Percentiles rank a stretch among this genome's conserved stretches.
These are phyloP conservation scores for Luvunga scandens DNA, from an alignment of 345 rosid species.

Conservation along the genomic window DNA sequence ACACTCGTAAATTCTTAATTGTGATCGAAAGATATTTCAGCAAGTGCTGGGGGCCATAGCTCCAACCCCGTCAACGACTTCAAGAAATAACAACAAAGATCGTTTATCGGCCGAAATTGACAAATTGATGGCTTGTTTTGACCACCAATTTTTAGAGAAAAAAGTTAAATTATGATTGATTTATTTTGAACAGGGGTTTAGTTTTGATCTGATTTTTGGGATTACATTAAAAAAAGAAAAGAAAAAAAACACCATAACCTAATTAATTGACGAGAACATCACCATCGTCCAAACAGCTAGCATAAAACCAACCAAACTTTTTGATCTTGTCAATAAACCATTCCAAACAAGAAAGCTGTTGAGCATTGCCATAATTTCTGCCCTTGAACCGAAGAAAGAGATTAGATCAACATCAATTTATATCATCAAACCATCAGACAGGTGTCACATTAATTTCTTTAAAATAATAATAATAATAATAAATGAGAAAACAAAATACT, in stretches of 20 bases:
- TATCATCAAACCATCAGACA: background rate
- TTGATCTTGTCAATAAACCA: background rate
- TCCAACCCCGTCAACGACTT: background rate
- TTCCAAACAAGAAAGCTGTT: conserved; percentile 6
- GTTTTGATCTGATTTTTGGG: too few relatives aligned
- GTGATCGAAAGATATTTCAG: too few relatives aligned
- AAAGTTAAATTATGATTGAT: too few relatives aligned
- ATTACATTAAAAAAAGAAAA: too few relatives aligned
- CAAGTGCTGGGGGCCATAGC: background rate
- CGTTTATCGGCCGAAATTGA: background rate
- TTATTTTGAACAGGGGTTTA: too few relatives aligned
- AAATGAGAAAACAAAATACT: background rate
- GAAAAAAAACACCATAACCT: too few relatives aligned
- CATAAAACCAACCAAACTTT: background rate
- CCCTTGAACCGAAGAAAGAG: background rate
- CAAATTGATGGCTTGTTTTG: background rate
- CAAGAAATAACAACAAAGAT: background rate
- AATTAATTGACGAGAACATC: background rate
- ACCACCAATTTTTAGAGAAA: background rate
- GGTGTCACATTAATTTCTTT: conserved; percentile 3
- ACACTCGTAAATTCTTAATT: too few relatives aligned
- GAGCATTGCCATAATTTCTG: background rate
- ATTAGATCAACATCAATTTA: background rate
- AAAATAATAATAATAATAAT: background rate
- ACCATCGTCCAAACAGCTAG: background rate